Conservation (phyloP, 2,329 filamentous ascomycete genomes). For the Arthroderma sp. region DNA sequence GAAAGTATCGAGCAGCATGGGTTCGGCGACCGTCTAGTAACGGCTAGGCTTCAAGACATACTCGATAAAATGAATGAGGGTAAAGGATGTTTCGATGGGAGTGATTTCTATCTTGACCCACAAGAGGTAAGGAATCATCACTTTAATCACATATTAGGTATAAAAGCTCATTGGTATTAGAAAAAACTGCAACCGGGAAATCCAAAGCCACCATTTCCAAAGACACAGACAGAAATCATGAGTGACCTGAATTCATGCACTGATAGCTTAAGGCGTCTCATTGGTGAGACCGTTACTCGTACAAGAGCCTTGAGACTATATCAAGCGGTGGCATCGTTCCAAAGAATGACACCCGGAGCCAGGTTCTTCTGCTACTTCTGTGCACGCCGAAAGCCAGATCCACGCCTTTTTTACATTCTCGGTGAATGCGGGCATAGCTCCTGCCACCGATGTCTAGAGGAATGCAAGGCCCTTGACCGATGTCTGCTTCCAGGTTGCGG, state of each 20-base stretch:
- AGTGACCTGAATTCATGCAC: slow-evolving; percentile 14
- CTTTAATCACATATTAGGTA: background rate
- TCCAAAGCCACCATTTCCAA: slow-evolving; percentile 6
- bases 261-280: slow-evolving; percentile 14
- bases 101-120: slow-evolving; percentile 15
- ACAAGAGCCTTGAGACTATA: slow-evolving; percentile 23
- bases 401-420: slow-evolving; percentile 28
- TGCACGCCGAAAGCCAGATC: slow-evolving; percentile 13
- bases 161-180: background rate
- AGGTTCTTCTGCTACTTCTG: slow-evolving; percentile 23
- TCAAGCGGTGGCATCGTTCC: slow-evolving; percentile 18
- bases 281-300: slow-evolving; percentile 20
- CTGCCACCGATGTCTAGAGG: slow-evolving; percentile 30
- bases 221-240: slow-evolving; percentile 8
- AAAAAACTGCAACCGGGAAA: slow-evolving; percentile 4
- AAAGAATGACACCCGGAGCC: slow-evolving; percentile 8
- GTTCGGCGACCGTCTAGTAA: slow-evolving; percentile 19
- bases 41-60: slow-evolving; percentile 12
- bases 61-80: slow-evolving; percentile 12
- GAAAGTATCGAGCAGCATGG: slow-evolving; percentile 16
- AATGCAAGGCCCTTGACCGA: slow-evolving; percentile 15
- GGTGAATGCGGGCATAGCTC: slow-evolving; percentile 39
- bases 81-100: slow-evolving; percentile 18
- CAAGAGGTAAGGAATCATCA: slow-evolving; percentile 4
- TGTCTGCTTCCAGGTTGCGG: slow-evolving; percentile 32